phyloP scores from a whole-genome alignment of 2,329 filamentous ascomycete species.

The Nigrospora oryzae region DNA sequence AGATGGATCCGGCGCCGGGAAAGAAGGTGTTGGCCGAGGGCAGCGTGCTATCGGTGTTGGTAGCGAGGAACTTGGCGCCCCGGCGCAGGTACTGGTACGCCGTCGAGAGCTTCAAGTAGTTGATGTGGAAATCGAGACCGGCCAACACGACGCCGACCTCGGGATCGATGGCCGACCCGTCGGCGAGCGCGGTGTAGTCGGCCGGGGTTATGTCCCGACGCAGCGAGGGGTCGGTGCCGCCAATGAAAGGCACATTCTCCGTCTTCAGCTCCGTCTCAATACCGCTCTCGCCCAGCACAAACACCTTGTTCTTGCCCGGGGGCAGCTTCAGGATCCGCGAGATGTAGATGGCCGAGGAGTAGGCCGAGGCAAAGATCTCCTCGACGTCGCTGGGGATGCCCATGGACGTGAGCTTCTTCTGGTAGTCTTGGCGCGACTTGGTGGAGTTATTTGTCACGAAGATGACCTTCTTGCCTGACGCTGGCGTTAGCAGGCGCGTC shows the following conservation, averaged over 20 bases:
- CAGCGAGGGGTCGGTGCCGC: slow-evolving; percentile 74
- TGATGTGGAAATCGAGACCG: slow-evolving; percentile 89
- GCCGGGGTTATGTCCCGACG: slow-evolving; percentile 71
- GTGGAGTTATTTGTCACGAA: slow-evolving; percentile 99
- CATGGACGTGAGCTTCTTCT: slow-evolving; percentile 77
- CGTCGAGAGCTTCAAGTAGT: slow-evolving; percentile 83
- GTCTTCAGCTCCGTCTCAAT: slow-evolving; percentile 81
- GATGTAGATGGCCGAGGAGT: slow-evolving; percentile 94
- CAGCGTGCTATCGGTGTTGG: slow-evolving; percentile 85
- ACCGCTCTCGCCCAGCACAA: slow-evolving; percentile 82
- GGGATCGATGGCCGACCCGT: slow-evolving; percentile 68
- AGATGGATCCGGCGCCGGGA: slow-evolving; percentile 80
- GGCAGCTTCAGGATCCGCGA: slow-evolving; percentile 79
- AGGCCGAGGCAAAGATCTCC: slow-evolving; percentile 93
- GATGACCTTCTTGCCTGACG: slow-evolving; percentile 74
- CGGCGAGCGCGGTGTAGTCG: slow-evolving; percentile 73
- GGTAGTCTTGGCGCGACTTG: slow-evolving; percentile 87
- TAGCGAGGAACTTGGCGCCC: slow-evolving; percentile 83
- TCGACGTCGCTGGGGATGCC: slow-evolving; percentile 74
- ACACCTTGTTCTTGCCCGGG: slow-evolving; percentile 81
- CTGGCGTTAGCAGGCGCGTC: neutral
- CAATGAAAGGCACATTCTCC: slow-evolving; percentile 72
- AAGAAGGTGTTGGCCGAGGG: slow-evolving; percentile 78
- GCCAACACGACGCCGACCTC: slow-evolving; percentile 85
- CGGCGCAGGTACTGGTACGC: slow-evolving; percentile 79